A percentile compares a stretch with the other conserved stretches of the same genome.
These are phyloP conservation scores for Bipolaris gigantea DNA, from an alignment of 2,329 filamentous ascomycete genomes.

Conservation along the genomic window DNA sequence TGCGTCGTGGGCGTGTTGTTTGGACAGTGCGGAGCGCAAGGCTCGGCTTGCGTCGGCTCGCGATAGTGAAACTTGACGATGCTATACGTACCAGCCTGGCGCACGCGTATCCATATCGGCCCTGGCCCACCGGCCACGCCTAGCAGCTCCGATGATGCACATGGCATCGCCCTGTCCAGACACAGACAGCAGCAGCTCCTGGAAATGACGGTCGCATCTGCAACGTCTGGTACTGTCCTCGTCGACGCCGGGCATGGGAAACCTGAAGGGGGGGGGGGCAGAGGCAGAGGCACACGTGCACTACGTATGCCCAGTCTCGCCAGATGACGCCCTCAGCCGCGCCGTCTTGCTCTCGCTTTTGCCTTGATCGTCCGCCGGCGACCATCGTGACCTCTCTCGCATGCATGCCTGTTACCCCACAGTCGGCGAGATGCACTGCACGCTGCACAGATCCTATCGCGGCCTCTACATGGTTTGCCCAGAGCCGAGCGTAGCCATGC, in stretches of 20 bases:
- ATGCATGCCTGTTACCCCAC: conserved; percentile 15
- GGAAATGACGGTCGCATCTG: not conserved
- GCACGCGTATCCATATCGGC: conserved; percentile 16
- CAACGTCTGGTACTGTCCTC: not conserved
- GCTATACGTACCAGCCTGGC: conserved; percentile 17
- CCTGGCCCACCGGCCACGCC: conserved; percentile 3
- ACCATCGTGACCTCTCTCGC: conserved; percentile 11
- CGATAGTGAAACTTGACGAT: conserved; percentile 15
- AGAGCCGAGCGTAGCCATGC: conserved; percentile 26
- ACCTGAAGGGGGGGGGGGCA: too few relatives aligned
- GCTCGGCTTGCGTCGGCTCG: conserved; percentile 37
- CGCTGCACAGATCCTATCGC: conserved; percentile 5
- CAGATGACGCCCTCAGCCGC: not conserved
- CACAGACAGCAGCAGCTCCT: not conserved
- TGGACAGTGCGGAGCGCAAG: conserved; percentile 20
- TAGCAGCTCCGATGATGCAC: conserved; percentile 7
- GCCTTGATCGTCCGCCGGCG: not conserved
- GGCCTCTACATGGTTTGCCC: conserved; percentile 6
- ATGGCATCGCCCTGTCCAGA: conserved; percentile 1
- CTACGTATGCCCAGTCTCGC: not conserved
- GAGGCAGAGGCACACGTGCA: not conserved
- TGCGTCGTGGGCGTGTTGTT: conserved; percentile 9
- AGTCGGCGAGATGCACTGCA: conserved; percentile 7
- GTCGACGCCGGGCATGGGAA: not conserved
- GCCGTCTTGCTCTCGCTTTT: conserved; percentile 3